phyloP scores from a whole-genome alignment of 2,329 filamentous ascomycete species.

The Stylonectria norvegica region DNA sequence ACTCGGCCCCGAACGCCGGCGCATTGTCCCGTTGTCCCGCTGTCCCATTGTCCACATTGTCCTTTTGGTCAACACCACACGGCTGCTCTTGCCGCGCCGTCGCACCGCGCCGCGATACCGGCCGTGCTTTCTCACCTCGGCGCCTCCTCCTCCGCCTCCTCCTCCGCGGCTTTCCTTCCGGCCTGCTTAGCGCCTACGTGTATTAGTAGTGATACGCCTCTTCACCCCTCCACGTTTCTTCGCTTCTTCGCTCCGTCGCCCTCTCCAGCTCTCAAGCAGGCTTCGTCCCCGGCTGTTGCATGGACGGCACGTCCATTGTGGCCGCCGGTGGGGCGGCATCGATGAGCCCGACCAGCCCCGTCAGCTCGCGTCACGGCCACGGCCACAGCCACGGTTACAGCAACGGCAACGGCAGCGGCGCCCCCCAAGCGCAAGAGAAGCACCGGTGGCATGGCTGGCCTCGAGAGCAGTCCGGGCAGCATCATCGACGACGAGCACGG shows the following conservation, averaged over 20 bases:
- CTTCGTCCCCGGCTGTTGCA: conserved; percentile 31
- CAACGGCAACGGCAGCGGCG: conserved; percentile 37
- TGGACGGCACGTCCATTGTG: conserved; percentile 48
- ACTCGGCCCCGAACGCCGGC: conserved; percentile 30
- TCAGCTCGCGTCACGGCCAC: conserved; percentile 46
- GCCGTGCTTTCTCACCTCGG: conserved; percentile 8
- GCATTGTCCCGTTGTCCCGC: conserved; percentile 13
- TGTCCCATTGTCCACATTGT: too few relatives aligned
- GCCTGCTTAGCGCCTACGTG: conserved; percentile 12
- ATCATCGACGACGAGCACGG: conserved; percentile 50
- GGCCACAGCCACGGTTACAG: conserved; percentile 36
- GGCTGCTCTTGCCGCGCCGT: too few relatives aligned
- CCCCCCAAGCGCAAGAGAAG: conserved; percentile 57
- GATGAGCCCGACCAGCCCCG: conserved; percentile 54
- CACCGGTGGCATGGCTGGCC: conserved; percentile 41
- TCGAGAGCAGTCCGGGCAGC: conserved; percentile 62
- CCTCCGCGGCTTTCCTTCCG: conserved; percentile 14
- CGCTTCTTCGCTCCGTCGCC: conserved; percentile 8
- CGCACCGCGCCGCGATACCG: conserved; percentile 28
- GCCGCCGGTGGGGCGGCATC: conserved; percentile 46
- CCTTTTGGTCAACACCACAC: conserved; percentile 19
- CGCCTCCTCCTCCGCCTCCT: conserved; percentile 10
- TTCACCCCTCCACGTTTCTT: conserved; percentile 9
- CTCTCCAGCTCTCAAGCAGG: conserved; percentile 17
- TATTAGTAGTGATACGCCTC: too few relatives aligned